These are phyloP conservation scores for Sanguinoderma infundibulare DNA, from an alignment of 1,284 basidiomycete genomes.

Conservation along the genomic window DNA sequence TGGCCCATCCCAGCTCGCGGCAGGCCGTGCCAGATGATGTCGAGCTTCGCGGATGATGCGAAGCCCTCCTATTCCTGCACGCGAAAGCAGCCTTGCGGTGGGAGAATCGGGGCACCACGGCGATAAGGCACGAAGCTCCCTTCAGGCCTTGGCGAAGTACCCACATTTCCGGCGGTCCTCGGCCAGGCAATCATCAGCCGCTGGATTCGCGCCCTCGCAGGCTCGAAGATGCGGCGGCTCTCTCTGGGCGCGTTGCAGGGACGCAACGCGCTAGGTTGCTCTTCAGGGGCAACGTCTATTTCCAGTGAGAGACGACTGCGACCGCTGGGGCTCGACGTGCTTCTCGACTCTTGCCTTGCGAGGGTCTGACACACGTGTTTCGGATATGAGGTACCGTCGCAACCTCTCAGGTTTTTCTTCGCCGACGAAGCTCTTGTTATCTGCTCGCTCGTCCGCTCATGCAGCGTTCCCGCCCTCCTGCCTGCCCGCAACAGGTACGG, in stretches of 20 bases:
- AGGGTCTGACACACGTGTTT: conserved; percentile 25
- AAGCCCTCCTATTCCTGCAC: background rate
- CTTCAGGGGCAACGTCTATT: conserved; percentile 17
- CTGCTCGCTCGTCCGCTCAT: conserved; percentile 12
- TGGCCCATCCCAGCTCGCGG: conserved; percentile 8
- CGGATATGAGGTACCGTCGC: conserved; percentile 21
- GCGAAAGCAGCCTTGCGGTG: conserved; percentile 3
- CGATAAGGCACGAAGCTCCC: conserved; percentile 21
- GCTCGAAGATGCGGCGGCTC: background rate
- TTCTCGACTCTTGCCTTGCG: conserved; percentile 18
- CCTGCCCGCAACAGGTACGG: conserved; percentile 1
- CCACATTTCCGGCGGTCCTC: conserved; percentile 4
- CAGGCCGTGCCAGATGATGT: conserved; percentile 12
- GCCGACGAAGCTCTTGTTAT: conserved; percentile 17
- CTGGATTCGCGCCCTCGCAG: background rate
- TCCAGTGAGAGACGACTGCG: conserved; percentile 6
- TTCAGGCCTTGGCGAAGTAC: conserved; percentile 1
- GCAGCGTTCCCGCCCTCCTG: background rate
- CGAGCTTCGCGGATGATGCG: conserved; percentile 27
- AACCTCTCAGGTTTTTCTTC: conserved; percentile 11
- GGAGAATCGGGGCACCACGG: conserved; percentile 15
- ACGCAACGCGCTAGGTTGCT: background rate
- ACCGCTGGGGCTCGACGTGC: conserved; percentile 17
- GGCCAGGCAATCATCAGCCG: background rate
- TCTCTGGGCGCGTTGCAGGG: background rate